Evolutionary conservation across 1,284 basidiomycete species (phyloP).

Genomic region (Thecaphora frezii): DNA sequence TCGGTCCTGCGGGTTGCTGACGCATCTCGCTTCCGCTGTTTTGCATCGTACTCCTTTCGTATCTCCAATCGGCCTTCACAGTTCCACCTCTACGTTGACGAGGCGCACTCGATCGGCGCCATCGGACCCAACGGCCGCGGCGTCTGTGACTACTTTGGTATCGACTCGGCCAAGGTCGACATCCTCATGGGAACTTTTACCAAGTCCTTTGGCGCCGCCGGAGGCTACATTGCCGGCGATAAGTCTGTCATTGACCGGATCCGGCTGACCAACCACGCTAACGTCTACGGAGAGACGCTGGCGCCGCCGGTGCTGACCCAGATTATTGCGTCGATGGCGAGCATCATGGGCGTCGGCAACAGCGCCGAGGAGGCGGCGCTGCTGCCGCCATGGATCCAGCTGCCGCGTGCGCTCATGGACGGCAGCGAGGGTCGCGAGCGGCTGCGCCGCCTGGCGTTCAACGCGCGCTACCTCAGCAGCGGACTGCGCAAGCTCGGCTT

Average conservation of each 20-base stretch:
- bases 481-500: slow-evolving; percentile 91
- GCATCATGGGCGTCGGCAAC: slow-evolving; percentile 78
- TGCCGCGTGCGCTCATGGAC: slow-evolving; percentile 43
- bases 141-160: slow-evolving; percentile 89
- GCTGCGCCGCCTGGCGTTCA: slow-evolving; percentile 87
- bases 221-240: slow-evolving; percentile 88
- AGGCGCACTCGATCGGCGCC: slow-evolving; percentile 96
- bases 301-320: slow-evolving; percentile 87
- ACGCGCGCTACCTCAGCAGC: slow-evolving; percentile 84
- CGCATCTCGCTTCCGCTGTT: too few relatives aligned
- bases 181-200: slow-evolving; percentile 99
- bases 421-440: slow-evolving; percentile 74
- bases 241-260: slow-evolving; percentile 80
- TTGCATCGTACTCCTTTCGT: too few relatives aligned
- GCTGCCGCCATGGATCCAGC: slow-evolving; percentile 50
- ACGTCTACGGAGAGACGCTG: slow-evolving; percentile 87
- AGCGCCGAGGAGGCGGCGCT: slow-evolving; percentile 45
- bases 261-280: slow-evolving; percentile 78
- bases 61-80: too few relatives aligned
- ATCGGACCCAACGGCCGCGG: slow-evolving; percentile 91
- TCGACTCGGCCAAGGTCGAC: slow-evolving; percentile 80
- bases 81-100: slow-evolving; percentile 96
- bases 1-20: too few relatives aligned
- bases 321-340: slow-evolving; percentile 86
- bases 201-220: slow-evolving; percentile 96